Conservation (phyloP, 352 stramenopile genomes). For the Phytophthora pseudosyringae region DNA sequence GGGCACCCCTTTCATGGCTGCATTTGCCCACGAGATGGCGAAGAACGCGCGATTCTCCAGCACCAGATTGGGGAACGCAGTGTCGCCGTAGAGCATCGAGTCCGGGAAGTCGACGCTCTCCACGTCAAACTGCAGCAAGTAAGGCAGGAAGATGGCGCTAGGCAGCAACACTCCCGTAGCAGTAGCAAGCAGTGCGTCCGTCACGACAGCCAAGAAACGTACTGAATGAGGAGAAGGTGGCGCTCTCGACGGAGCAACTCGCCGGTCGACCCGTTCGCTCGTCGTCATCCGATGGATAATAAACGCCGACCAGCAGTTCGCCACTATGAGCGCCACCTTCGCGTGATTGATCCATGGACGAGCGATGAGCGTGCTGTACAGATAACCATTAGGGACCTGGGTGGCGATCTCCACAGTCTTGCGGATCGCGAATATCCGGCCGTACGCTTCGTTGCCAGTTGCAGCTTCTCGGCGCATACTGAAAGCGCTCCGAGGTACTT, state of each 20-base stretch:
- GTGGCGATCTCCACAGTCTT: slow-evolving; percentile 54
- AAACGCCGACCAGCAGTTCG: slow-evolving; percentile 47
- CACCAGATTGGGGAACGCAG: slow-evolving; percentile 53
- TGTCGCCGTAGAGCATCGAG: slow-evolving; percentile 48
- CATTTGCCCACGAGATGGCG: slow-evolving; percentile 32
- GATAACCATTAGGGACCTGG: slow-evolving; percentile 52
- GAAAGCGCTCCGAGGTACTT: not conserved
- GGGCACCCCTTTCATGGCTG: slow-evolving; percentile 34
- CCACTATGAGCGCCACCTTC: slow-evolving; percentile 49
- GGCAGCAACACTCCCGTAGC: slow-evolving; percentile 17
- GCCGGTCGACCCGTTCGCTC: not conserved
- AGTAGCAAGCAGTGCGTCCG: slow-evolving; percentile 11
- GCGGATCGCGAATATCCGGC: slow-evolving; percentile 33
- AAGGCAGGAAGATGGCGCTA: slow-evolving; percentile 18
- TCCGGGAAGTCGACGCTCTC: slow-evolving; percentile 42
- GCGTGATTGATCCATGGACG: slow-evolving; percentile 58
- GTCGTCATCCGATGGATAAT: slow-evolving; percentile 26
- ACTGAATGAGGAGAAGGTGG: not conserved
- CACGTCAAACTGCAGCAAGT: slow-evolving; percentile 37
- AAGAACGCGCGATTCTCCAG: slow-evolving; percentile 55
- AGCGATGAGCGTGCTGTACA: slow-evolving; percentile 48
- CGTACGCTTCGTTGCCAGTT: slow-evolving; percentile 35
- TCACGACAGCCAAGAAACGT: slow-evolving; percentile 20
- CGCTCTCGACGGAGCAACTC: not conserved
- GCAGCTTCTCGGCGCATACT: no score